phyloP scores from a whole-genome alignment of 305 asterid genomes.

The Petunia hybrid region DNA sequence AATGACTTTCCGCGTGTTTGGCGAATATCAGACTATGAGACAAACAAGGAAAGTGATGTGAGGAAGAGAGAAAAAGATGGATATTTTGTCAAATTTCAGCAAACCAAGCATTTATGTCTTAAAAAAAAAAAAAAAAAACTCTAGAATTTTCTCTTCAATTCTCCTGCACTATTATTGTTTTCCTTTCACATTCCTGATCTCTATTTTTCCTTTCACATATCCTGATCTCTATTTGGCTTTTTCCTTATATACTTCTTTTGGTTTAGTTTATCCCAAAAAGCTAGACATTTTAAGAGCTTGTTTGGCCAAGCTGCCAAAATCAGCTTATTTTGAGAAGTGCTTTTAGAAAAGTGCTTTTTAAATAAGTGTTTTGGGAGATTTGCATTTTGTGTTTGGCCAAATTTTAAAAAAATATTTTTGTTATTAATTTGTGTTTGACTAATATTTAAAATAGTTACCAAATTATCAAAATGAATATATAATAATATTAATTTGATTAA shows the following conservation, averaged over 20 bases:
- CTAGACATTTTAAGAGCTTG: not conserved
- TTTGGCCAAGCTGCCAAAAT: too few species aligned
- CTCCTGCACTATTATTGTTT: too few species aligned
- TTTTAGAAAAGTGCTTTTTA: too few species aligned
- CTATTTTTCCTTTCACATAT: too few species aligned
- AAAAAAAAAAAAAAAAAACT: not conserved
- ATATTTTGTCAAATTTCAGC: not conserved
- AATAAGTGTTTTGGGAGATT: too few species aligned
- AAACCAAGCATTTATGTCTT: not conserved
- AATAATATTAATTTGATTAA: too few species aligned
- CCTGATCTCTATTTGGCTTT: not conserved
- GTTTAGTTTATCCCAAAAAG: not conserved
- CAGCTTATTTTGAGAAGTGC: too few species aligned
- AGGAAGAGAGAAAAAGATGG: not conserved
- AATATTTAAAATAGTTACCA: too few species aligned
- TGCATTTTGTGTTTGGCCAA: too few species aligned
- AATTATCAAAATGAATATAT: too few species aligned
- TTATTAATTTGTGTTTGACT: too few species aligned
- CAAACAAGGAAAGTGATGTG: not conserved
- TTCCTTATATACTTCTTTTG: not conserved
- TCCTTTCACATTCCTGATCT: not conserved
- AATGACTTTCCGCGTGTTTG: not conserved
- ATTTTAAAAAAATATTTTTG: too few species aligned
- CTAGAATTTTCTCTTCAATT: conserved; percentile 9
- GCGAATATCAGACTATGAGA: not conserved